Conservation (phyloP, 202 grass and related monocot species). For the Zizania palustris region DNA sequence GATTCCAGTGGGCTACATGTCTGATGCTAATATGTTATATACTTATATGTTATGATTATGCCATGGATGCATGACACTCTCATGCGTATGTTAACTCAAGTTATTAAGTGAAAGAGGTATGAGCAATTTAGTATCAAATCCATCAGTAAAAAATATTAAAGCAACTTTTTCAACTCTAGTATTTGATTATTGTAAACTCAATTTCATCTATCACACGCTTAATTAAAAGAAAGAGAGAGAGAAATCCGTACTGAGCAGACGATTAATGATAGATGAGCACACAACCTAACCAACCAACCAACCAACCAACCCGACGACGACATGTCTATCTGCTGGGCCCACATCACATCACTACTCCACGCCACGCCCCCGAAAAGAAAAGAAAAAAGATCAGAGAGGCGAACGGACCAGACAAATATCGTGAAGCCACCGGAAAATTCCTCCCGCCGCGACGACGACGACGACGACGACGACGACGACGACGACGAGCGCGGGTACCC, state of each 20-base stretch:
- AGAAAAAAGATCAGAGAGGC: slow-evolving; percentile 1
- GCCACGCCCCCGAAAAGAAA: neutral
- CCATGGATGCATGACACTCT: too few species aligned
- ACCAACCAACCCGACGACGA: too few species aligned
- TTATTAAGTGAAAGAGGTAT: too few species aligned
- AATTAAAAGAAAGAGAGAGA: slow-evolving; percentile 12
- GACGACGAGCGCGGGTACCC: slow-evolving; percentile 36
- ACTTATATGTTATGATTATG: neutral
- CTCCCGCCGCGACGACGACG: slow-evolving; percentile 37
- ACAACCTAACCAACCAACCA: slow-evolving; percentile 15
- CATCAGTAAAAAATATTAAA: too few species aligned
- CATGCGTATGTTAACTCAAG: too few species aligned
- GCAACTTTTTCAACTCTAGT: neutral
- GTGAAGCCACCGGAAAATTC: slow-evolving; percentile 9
- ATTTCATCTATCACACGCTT: neutral
- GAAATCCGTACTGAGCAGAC: slow-evolving; percentile 13
- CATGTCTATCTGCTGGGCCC: neutral
- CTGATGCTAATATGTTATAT: neutral
- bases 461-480: slow-evolving; percentile 37
- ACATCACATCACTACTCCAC: neutral
- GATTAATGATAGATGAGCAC: slow-evolving; percentile 5
- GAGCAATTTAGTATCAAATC: too few species aligned
- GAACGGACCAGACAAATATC: slow-evolving; percentile 37
- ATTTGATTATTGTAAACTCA: neutral
- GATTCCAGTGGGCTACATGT: neutral